Conservation (phyloP, 2,329 filamentous ascomycete species). For the Tolypocladium cylindrosporum region DNA sequence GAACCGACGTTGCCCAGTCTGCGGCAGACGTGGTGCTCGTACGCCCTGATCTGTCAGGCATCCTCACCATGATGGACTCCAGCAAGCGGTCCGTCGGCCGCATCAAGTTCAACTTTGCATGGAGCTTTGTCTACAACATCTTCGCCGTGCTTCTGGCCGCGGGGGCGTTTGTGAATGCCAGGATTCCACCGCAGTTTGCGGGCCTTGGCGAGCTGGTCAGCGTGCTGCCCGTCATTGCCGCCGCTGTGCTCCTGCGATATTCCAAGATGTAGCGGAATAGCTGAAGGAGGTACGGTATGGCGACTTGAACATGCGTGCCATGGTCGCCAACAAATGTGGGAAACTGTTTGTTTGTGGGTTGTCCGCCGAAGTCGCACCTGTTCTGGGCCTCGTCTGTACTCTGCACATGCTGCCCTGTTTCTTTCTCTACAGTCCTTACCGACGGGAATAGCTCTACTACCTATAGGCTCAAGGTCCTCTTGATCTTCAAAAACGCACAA, state of each 20-base stretch:
- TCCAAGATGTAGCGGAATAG: constrained; percentile 14
- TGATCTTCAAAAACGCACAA: no score
- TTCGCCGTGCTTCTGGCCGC: constrained; percentile 57
- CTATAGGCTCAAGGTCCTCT: no score
- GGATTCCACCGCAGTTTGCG: constrained; percentile 51
- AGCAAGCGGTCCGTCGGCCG: constrained; percentile 32
- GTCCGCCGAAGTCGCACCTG: no score
- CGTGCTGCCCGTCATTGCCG: constrained; percentile 57
- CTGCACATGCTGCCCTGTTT: no score
- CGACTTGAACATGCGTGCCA: no score
- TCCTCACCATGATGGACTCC: constrained; percentile 49
- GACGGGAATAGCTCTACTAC: no score
- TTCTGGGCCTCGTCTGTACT: no score
- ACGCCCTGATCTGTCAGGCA: constrained; percentile 40
- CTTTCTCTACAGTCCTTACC: no score
- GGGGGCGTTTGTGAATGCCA: constrained; percentile 48
- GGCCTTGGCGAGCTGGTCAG: constrained; percentile 66
- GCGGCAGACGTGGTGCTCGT: constrained; percentile 64
- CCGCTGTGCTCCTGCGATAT: constrained; percentile 40
- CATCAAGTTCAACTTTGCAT: constrained; percentile 59
- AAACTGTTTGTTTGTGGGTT: no score
- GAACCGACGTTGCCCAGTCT: constrained; percentile 53
- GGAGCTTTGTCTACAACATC: constrained; percentile 62
- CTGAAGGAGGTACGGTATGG: no score
- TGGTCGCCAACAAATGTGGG: no score